These are phyloP conservation scores for Artomyces pyxidatus DNA, from an alignment of 768 basidiomycete genomes.

Conservation along the genomic window DNA sequence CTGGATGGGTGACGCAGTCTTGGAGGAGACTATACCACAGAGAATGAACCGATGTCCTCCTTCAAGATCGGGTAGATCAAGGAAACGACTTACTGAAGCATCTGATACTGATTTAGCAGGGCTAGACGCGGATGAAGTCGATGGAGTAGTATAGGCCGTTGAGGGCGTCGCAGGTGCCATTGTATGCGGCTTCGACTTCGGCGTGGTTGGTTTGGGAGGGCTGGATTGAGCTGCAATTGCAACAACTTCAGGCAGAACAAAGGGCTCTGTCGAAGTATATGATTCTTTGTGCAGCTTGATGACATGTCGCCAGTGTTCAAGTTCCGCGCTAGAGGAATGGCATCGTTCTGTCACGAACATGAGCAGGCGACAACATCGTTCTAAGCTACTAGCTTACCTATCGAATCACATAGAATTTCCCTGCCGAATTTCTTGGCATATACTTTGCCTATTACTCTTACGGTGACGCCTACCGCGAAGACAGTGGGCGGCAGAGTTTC, in stretches of 20 bases:
- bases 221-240: background rate
- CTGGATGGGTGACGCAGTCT: conserved; percentile 69
- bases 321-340: conserved; percentile 2
- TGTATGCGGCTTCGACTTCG: conserved; percentile 2
- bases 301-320: conserved; percentile 11
- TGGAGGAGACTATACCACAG: conserved; percentile 22
- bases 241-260: conserved; percentile 4
- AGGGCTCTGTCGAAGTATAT: conserved; percentile 8
- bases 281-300: conserved; percentile 6
- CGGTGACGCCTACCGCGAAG: conserved; percentile 3
- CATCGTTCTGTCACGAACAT: conserved; percentile 10
- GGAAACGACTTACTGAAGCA: conserved; percentile 9
- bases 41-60: background rate
- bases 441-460: conserved; percentile 9
- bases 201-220: conserved; percentile 4
- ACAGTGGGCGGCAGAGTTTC: conserved; percentile 2
- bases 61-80: background rate
- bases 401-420: conserved; percentile 6
- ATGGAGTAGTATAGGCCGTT: background rate
- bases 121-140: conserved; percentile 8
- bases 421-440: background rate
- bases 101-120: conserved; percentile 7
- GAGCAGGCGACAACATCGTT: background rate
- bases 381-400: conserved; percentile 6
- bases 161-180: background rate